A percentile compares a stretch with the other conserved stretches of the same genome.
These are phyloP conservation scores for Aspergillus ochraceus DNA, from an alignment of 2,329 filamentous ascomycete species.

Conservation along the genomic window DNA sequence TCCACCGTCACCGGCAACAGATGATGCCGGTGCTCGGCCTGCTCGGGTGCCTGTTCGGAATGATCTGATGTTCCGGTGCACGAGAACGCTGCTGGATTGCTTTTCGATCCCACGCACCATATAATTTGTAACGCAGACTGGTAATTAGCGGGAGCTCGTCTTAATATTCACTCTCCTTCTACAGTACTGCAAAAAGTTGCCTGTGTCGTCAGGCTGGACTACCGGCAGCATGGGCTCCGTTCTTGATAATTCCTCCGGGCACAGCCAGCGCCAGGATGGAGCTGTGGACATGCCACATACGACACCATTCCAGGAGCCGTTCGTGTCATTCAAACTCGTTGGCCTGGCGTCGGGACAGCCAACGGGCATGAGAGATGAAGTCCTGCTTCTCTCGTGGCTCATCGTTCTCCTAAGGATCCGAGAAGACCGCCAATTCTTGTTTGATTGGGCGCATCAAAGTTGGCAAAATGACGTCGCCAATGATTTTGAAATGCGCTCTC, in stretches of 20 bases:
- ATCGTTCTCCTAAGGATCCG: conserved; percentile 45
- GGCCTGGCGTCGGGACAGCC: conserved; percentile 26
- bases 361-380: conserved; percentile 42
- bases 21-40: not conserved
- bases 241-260: not conserved
- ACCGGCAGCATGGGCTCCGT: not conserved
- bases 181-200: not conserved
- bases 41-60: not conserved
- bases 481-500: conserved; percentile 6
- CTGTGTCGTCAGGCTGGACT: not conserved
- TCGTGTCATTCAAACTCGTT: conserved; percentile 29
- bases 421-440: conserved; percentile 40
- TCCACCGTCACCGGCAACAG: not conserved
- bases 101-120: not conserved
- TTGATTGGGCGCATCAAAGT: conserved; percentile 41
- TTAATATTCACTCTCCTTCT: not conserved
- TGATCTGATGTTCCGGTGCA: not conserved
- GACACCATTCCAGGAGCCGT: not conserved
- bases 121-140: not conserved
- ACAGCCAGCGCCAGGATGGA: not conserved
- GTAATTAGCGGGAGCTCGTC: not conserved
- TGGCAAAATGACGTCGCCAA: conserved; percentile 14
- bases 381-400: conserved; percentile 48
- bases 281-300: not conserved
- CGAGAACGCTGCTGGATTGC: not conserved